Base-by-base conservation (phyloP, 2,329 filamentous ascomycete species). In the Lachnellula arida region DNA sequence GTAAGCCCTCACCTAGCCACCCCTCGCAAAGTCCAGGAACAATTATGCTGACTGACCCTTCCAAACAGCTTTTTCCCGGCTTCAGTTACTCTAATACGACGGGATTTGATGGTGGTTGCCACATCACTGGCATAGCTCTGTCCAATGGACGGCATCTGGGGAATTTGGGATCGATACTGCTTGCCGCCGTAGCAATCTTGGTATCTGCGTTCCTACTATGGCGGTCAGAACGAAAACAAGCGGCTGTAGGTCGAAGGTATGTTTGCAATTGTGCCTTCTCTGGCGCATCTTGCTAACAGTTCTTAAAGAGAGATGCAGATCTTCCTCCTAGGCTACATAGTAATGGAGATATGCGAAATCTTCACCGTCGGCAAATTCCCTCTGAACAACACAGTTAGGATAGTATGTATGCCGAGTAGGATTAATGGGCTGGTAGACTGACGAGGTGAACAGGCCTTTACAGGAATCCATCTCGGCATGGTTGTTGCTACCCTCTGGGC, bases 331-430 rank as follows among this genome's bases (percentile, higher is more conserved):
- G 87, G 88, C 50, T 99, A 91, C 72, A 87, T 96, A 55, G 74
- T 97, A 56, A 85, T 97, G 59, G 85, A 89, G 66, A 89, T 99
- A 67, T 97, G 92, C 74, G 94, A 97, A 72, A 96, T 99, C 68
- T 97, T 99, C 75, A 92, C 91, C 0, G 85, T 97, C 37, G 94
- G 94, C 64, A 89, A 87, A 32, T 93, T 99, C 67, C 91, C 93
- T 2, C 75, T 97, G 19, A 76, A 82, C 63, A 75, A 79, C 51
- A 82, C 75, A 49, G 88, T 89, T 56, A 85, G 91, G 70, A 80
- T 89, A 66, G 91, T 88, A 80, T 62, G 86, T 77, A 46, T 46
- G 40, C 48, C 22, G 34, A 49, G 17, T 51, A 48, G 17, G 43
- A 47, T 8, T 53, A 23, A 23, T 46, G 14, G n/a, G 25, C n/a